Evolutionary conservation across 768 basidiomycete species (phyloP).

Genomic region (Leucosporidium scottii): DNA sequence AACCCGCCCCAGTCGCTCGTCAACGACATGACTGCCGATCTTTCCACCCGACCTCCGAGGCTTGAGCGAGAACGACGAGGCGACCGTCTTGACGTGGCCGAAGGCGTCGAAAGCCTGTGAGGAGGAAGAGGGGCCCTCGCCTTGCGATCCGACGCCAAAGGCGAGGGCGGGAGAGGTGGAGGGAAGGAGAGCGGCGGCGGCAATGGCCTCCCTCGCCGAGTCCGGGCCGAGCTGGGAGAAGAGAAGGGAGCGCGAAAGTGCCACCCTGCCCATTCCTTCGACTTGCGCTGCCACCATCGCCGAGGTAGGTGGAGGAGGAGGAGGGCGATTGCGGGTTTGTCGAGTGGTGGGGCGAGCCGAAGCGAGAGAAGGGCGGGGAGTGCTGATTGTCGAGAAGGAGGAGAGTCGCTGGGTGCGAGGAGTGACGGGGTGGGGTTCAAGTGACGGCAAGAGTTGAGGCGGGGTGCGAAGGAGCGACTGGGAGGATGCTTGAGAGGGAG

Average conservation of each 20-base stretch:
- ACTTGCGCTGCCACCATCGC: constrained; percentile 11
- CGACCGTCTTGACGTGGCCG: neutral
- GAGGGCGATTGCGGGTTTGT: neutral
- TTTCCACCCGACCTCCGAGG: neutral
- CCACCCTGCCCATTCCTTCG: constrained; percentile 29
- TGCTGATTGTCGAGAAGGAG: neutral
- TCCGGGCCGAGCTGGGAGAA: constrained; percentile 6
- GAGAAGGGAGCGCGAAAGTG: constrained; percentile 15
- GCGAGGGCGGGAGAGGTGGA: neutral
- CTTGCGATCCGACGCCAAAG: neutral
- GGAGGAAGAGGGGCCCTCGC: neutral
- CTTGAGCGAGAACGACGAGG: neutral
- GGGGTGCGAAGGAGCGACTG: neutral
- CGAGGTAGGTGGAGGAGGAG: neutral
- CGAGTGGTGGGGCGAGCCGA: neutral
- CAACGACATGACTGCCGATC: neutral
- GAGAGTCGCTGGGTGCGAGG: neutral
- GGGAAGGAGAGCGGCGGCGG: neutral
- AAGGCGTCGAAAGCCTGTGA: neutral
- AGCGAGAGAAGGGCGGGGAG: neutral
- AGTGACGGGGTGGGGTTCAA: neutral
- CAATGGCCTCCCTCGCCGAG: constrained; percentile 3
- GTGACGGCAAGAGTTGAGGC: neutral
- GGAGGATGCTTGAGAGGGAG: neutral
- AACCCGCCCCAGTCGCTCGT: neutral